Evolutionary conservation across 129 eudicot genomes (phyloP).

Genomic region (Scalesia atractyloides): DNA sequence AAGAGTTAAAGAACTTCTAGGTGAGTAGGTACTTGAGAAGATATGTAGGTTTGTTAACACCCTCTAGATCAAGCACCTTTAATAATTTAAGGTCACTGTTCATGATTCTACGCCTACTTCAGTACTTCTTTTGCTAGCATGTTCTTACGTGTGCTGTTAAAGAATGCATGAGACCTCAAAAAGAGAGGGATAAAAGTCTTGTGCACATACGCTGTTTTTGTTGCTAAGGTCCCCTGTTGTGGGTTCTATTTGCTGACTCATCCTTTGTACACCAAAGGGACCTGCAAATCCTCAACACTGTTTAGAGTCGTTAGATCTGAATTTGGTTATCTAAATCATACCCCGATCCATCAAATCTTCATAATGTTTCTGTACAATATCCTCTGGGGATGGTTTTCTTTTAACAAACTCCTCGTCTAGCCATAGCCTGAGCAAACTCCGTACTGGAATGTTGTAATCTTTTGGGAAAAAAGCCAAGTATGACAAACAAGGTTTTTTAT

Average conservation of each 20-base stretch:
- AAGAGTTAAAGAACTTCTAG: conserved; percentile 30
- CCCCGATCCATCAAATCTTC: conserved; percentile 41
- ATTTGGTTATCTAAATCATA: conserved; percentile 51
- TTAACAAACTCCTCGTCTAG: conserved; percentile 55
- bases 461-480: conserved; percentile 38
- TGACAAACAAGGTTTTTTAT: background rate
- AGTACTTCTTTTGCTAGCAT: conserved; percentile 43
- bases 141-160: conserved; percentile 42
- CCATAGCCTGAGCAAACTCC: conserved; percentile 54
- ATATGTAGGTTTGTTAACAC: conserved; percentile 47
- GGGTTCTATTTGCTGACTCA: conserved; percentile 32
- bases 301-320: conserved; percentile 50
- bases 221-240: conserved; percentile 6
- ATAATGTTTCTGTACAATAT: conserved; percentile 41
- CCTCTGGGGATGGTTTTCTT: conserved; percentile 37
- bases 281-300: conserved; percentile 28
- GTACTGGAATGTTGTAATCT: conserved; percentile 43
- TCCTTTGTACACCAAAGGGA: conserved; percentile 40
- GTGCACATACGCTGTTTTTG: background rate
- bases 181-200: conserved; percentile 19
- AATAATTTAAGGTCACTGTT: conserved; percentile 37
- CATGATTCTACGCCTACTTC: conserved; percentile 35
- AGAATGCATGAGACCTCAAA: conserved; percentile 52
- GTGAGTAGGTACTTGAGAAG: conserved; percentile 50
- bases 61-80: conserved; percentile 70